These are phyloP conservation scores for Syncephalastrum monosporum DNA, from an alignment of 371 early-diverging fungal genomes.

Conservation along the genomic window DNA sequence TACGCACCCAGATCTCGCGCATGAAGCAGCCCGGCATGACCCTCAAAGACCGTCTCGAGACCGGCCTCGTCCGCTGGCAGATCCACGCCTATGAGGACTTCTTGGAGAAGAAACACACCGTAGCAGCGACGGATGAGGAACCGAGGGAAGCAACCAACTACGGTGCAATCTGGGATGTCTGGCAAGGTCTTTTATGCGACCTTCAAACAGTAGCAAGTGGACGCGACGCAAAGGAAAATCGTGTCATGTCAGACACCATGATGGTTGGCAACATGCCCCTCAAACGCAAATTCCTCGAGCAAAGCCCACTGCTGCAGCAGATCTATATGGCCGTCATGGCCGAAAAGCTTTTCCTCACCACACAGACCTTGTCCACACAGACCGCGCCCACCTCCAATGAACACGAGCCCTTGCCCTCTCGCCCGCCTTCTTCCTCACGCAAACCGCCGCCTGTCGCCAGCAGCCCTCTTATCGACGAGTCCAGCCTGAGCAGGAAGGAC, in stretches of 20 bases:
- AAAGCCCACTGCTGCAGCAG: constrained; percentile 24
- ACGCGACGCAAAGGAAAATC: constrained; percentile 6
- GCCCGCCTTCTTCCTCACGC: background rate
- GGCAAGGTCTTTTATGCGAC: constrained; percentile 42
- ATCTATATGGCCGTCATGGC: constrained; percentile 38
- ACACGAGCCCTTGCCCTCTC: background rate
- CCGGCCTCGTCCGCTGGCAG: constrained; percentile 40
- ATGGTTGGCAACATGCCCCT: constrained; percentile 46
- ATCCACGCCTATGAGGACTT: constrained; percentile 41
- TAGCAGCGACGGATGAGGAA: background rate
- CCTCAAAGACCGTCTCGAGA: constrained; percentile 39
- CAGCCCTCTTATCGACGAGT: background rate
- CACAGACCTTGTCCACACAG: too few relatives aligned
- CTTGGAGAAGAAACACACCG: constrained; percentile 4
- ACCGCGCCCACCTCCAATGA: too few relatives aligned
- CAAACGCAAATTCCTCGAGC: constrained; percentile 30
- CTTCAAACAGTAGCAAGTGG: constrained; percentile 23
- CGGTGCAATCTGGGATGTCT: constrained; percentile 39
- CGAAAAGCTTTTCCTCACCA: constrained; percentile 28
- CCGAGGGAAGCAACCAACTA: background rate
- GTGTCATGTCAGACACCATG: constrained; percentile 41
- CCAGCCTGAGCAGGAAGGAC: background rate
- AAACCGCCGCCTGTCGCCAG: background rate
- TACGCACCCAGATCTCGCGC: constrained; percentile 38
- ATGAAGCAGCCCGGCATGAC: constrained; percentile 34